A percentile compares a stretch with the other conserved stretches of the same genome.
These are phyloP conservation scores for Calonectria leucothoes DNA, from an alignment of 2,329 filamentous ascomycete species.

Conservation along the genomic window DNA sequence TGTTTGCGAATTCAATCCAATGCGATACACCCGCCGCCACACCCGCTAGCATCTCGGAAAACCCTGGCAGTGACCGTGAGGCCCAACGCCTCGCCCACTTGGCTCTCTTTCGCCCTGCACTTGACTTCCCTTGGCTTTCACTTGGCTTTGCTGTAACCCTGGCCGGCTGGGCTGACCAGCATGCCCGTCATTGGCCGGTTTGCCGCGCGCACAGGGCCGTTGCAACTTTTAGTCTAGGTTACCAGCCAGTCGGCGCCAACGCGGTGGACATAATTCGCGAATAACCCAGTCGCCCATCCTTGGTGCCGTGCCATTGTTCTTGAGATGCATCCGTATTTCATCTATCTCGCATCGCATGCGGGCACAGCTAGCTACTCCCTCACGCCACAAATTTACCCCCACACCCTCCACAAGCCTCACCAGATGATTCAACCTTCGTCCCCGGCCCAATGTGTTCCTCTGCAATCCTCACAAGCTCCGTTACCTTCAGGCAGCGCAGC, in stretches of 20 bases:
- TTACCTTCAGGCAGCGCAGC: conserved; percentile 59
- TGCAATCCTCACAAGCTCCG: conserved; percentile 53
- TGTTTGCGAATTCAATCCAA: conserved; percentile 8
- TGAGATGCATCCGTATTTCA: not conserved
- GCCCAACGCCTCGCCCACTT: not conserved
- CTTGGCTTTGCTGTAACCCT: not conserved
- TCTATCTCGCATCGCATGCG: not conserved
- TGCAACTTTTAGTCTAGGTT: not conserved
- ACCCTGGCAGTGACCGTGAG: not conserved
- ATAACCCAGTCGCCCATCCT: not conserved
- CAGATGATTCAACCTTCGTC: conserved; percentile 44
- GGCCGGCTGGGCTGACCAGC: not conserved
- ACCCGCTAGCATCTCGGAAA: conserved; percentile 4
- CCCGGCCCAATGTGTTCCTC: conserved; percentile 43
- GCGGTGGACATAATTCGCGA: not conserved
- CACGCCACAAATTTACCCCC: conserved; percentile 56
- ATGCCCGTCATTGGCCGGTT: conserved; percentile 4
- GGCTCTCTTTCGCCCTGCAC: not conserved
- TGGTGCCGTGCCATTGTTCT: not conserved
- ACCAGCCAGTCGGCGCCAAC: conserved; percentile 6
- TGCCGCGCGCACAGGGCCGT: conserved; percentile 14
- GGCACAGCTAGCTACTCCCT: conserved; percentile 3
- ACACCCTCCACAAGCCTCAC: conserved; percentile 53
- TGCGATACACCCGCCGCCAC: conserved; percentile 1
- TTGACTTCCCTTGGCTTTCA: not conserved